phyloP scores from a whole-genome alignment of 805 yeast genomes.

The Ascoidea tarda region DNA sequence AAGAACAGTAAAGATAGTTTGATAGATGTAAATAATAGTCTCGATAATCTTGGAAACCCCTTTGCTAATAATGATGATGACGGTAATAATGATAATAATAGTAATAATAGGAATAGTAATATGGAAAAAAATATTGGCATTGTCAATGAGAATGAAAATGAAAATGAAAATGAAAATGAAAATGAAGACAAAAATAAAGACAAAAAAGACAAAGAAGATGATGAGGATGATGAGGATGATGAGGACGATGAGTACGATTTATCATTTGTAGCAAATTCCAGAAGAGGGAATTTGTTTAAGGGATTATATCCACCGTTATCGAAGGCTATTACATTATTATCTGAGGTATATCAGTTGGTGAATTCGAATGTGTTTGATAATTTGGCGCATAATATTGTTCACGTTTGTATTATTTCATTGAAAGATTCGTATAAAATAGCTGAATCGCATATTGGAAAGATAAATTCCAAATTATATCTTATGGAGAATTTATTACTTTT shows the following conservation, averaged over 20 bases:
- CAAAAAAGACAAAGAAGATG: slow-evolving; percentile 1
- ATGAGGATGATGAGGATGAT: not conserved
- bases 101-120: no score
- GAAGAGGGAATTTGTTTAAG: slow-evolving; percentile 14
- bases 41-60: no score
- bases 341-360: slow-evolving; percentile 69
- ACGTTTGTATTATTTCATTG: slow-evolving; percentile 54
- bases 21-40: no score
- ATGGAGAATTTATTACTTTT: slow-evolving; percentile 60
- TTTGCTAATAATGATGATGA: no score
- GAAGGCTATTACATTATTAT: slow-evolving; percentile 52
- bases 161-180: slow-evolving; percentile 1
- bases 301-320: slow-evolving; percentile 60
- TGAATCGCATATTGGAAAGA: slow-evolving; percentile 28
- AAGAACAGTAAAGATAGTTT: slow-evolving; percentile 10
- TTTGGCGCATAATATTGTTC: slow-evolving; percentile 77
- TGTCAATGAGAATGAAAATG: no score
- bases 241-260: slow-evolving; percentile 2
- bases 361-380: slow-evolving; percentile 75
- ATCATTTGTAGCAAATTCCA: not conserved
- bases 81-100: no score
- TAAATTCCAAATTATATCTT: slow-evolving; percentile 52
- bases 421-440: slow-evolving; percentile 36
- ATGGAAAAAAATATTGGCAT: no score
- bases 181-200: not conserved